Evolutionary conservation across 345 rosid genomes (phyloP), one percentile per base, ranked within the genome.

Genomic region (Aurinia saxatilis): DNA sequence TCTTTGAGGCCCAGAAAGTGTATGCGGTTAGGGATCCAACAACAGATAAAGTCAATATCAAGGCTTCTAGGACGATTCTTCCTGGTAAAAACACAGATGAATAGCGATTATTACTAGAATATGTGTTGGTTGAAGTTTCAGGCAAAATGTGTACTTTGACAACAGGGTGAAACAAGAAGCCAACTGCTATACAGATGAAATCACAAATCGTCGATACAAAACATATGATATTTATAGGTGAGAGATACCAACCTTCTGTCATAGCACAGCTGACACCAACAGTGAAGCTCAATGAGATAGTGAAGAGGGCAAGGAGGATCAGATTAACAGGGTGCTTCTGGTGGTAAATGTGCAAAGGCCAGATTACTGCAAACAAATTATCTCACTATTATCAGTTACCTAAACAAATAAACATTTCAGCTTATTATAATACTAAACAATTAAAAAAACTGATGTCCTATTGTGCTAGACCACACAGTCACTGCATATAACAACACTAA

Each of bases 1-100:
- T 92, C 95, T 82, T 92, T 11, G 98, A 66, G 13, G 98, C 98
- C 97, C 96, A 92, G 88, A 92, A 92, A 58, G 98, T 87, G 78
- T 92, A 92, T 5, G 77, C 98, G 33, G 98, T 89, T 47, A 89
- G 75, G 53, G 95, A 80, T 18, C 54, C 77, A 9, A 89, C 98
- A 74, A 92, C 95, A 5, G 86, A 89, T 1, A 91, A 74, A 18
- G 98, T 92, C 67, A 92, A 75, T 71, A 92, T 79, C 54, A 92
- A 76, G 16, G 98, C 98, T 76, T 92, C 80, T 12, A 92, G 98
- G 70, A 92, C 98, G 39, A 92, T 85, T 78, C 76, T 80, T 73
- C 98, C 98, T 92, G 92, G 57, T 72, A 63, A 23, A 11, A 75
- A 25, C 15, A 1, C 1, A 1, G 10, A 16, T 15, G 49, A 59